Base-by-base conservation (phyloP, 2,329 filamentous ascomycete genomes). In the Cytospora chrysosperma region DNA sequence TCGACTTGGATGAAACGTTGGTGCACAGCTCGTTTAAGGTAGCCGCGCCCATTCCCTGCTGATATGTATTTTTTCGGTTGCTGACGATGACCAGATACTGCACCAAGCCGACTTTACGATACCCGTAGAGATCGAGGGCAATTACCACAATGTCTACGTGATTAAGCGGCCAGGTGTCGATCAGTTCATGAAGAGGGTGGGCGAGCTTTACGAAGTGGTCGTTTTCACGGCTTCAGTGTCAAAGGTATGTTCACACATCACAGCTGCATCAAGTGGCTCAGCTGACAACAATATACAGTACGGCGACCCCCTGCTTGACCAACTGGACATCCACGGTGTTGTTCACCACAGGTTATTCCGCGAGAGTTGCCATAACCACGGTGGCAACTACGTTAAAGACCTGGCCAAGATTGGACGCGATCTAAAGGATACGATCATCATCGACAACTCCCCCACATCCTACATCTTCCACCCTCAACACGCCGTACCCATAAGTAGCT, bases 381-480 rank as follows among this genome's bases (percentile, higher is more conserved):
- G 98, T 80, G 95, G 95, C 70, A 99, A 99, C 76, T 99, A 99
- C 71, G 95, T 99, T 75, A 99, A 99, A 85, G 95, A 99, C 75
- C 85, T 99, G 61, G 98, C 95, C 54, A 95, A 98, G 82, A 90
- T 99, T 64, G 95, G 95, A 58, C 90, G 95, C 69, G 93, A 98
- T 75, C 86, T 99, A 62, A 92, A 92, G 76, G 94, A 99, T 74
- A 99, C 94, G 24, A 99, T 99, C 75, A 99, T 99, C 76, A 99
- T 99, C 73, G 95, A 99, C 81, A 99, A 99, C 79, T 98, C 95
- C 54, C 95, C 95, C 2, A 99, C 95, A 5, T 98, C 94, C 15
- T 99, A 99, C 81, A 98, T 99, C 72, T 99, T 99, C 85, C 95
- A 99, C 75, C 95, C 95, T 27, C 94, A 99, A 80, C 95, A 99